Base-by-base conservation (phyloP, 352 stramenopile genomes). In the Phytophthora sp. region DNA sequence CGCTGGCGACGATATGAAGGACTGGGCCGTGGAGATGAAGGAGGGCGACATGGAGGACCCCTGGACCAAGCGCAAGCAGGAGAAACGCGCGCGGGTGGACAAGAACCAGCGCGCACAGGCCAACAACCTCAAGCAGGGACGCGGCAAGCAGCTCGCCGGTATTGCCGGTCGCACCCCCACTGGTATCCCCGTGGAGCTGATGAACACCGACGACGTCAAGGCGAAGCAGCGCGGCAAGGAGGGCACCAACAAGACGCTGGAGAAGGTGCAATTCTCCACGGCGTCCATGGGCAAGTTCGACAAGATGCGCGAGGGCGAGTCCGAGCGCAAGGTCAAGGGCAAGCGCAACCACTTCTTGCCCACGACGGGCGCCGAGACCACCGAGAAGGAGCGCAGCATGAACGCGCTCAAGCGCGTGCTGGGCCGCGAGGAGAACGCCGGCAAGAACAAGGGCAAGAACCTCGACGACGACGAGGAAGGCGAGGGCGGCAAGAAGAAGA, bases 1-100 rank as follows among this genome's bases (percentile, higher is more conserved):
- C 46, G 76, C 85, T 0, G 81, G 82, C 12, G 88, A 94, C 23
- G 90, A 96, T 52, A 77, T 96, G 48, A 89, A 96, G 62, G 94
- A 98, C 71, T 97, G 89, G 87, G 92, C 96, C 11, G 96, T 99
- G 31, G 93, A 99, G 74, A 88, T 98, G 60, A 98, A 97, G 74
- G 73, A 69, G 1, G 96, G 95, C 39, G 84, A 98, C 70, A 91
- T 92, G 76, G 84, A 91, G 11, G 93, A 99, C 77, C 97, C 97
- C 17, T 99, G 96, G 94, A 96, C 96, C 46, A 91, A 97, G 75
- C 62, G 84, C 35, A 89, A 97, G 45, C 89, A 98, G 65, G 91
- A 87, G 30, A 99, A 99, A 81, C 83, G 84, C 39, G 77, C 76
- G 17, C 82, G 95, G 35, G 82, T 98, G 3, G 84, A 96, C 55